Percentiles rank a stretch among this genome's conserved stretches.
phyloP scores from a whole-genome alignment of 768 basidiomycete genomes.

The Basidioascus undulatus region DNA sequence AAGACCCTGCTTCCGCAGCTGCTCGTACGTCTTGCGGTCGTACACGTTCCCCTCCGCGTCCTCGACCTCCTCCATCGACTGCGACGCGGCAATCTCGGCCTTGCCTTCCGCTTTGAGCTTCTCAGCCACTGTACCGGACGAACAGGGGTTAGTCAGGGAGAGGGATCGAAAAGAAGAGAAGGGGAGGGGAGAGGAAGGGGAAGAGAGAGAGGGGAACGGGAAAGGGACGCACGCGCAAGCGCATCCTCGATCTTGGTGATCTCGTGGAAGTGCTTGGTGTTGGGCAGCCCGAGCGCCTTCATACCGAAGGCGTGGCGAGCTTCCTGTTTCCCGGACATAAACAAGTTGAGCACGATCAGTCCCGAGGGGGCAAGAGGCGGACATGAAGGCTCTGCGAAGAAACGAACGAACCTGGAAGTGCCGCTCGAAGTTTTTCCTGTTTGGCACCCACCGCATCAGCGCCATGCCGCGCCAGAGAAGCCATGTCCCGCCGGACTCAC shows the following conservation, averaged over 20 bases:
- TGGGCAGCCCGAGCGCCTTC: conserved; percentile 87
- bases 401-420: conserved; percentile 52
- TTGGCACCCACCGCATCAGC: conserved; percentile 2
- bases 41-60: conserved; percentile 98
- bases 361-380: background rate
- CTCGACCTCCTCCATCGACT: conserved; percentile 93
- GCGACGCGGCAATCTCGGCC: conserved; percentile 73
- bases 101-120: conserved; percentile 92
- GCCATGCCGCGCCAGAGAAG: too few species aligned
- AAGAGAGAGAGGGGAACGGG: background rate
- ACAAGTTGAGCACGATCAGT: conserved; percentile 13
- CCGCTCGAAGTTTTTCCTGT: conserved; percentile 79
- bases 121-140: conserved; percentile 47
- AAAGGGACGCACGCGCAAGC: conserved; percentile 44
- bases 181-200: background rate
- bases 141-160: background rate
- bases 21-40: conserved; percentile 91
- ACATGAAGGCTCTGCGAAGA: too few species aligned
- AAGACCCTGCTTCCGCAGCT: conserved; percentile 83
- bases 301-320: conserved; percentile 93
- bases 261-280: conserved; percentile 97
- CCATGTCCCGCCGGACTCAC: conserved; percentile 27
- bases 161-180: background rate
- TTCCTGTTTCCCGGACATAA: too few species aligned
- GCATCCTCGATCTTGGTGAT: conserved; percentile 95